A percentile compares a stretch with the other conserved stretches of the same genome.
Evolutionary conservation across 2,329 filamentous ascomycete genomes (phyloP).

Genomic region (Diaporthe sp.): DNA sequence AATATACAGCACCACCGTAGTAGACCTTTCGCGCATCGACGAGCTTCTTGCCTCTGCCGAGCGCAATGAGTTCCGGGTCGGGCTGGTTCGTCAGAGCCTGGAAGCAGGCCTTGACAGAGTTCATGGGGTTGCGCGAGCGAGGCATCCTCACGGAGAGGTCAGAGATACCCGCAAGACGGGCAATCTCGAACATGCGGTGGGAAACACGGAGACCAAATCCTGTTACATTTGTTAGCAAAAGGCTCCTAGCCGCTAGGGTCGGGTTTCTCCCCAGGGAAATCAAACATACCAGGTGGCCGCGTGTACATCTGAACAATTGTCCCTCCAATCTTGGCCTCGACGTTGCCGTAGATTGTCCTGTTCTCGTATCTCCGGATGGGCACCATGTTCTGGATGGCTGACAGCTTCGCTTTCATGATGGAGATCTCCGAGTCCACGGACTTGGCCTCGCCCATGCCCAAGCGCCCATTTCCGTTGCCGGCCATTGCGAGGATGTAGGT

Average conservation of each 20-base stretch:
- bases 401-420: constrained; percentile 78
- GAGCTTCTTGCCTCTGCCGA: constrained; percentile 92
- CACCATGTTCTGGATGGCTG: constrained; percentile 91
- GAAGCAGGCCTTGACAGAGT: constrained; percentile 93
- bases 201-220: constrained; percentile 96
- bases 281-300: constrained; percentile 84
- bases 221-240: constrained; percentile 53
- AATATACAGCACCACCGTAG: constrained; percentile 84
- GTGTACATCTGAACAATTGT: constrained; percentile 85
- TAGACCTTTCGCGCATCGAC: constrained; percentile 98
- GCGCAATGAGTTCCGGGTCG: constrained; percentile 90
- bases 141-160: constrained; percentile 88
- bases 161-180: constrained; percentile 85
- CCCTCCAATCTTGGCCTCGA: constrained; percentile 88
- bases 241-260: neutral
- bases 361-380: constrained; percentile 94
- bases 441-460: constrained; percentile 94
- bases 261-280: neutral
- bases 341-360: constrained; percentile 89
- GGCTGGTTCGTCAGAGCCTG: constrained; percentile 86
- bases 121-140: constrained; percentile 95
- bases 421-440: constrained; percentile 80
- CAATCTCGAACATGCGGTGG: constrained; percentile 94
- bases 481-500: constrained; percentile 83
- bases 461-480: constrained; percentile 86